Percentiles rank a stretch among this genome's conserved stretches.
Conservation (phyloP, 2,329 filamentous ascomycete species). For the Emergomyces pasteurianus region DNA sequence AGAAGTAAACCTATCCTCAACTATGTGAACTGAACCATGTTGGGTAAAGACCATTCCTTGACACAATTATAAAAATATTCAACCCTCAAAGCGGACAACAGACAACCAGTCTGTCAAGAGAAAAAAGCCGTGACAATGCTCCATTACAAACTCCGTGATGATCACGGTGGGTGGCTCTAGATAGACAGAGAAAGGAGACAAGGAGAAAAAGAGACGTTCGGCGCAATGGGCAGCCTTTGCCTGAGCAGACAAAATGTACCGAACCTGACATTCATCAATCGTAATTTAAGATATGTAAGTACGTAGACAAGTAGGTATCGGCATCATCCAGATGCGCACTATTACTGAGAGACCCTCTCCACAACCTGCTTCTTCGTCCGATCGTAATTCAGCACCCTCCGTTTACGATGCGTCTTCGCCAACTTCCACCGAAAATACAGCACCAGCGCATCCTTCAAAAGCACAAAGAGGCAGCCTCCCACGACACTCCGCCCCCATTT, state of each 20-base stretch:
- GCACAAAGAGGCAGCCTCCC: conserved; percentile 78
- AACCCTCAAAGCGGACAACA: not conserved
- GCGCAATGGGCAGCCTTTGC: no score
- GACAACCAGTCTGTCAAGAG: not conserved
- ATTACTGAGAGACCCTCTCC: not conserved
- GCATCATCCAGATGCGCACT: not conserved
- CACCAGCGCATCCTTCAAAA: conserved; percentile 59
- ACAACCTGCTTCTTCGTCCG: conserved; percentile 25
- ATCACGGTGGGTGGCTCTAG: not conserved
- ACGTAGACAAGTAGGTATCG: not conserved
- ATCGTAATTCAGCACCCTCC: conserved; percentile 37
- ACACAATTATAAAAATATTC: no score
- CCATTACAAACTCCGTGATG: not conserved
- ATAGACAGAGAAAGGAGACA: not conserved
- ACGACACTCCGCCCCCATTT: conserved; percentile 82
- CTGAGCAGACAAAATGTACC: not conserved
- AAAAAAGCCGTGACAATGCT: not conserved
- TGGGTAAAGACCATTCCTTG: no score
- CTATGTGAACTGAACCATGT: not conserved
- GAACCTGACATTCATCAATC: not conserved
- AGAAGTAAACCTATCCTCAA: not conserved
- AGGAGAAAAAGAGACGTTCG: not conserved
- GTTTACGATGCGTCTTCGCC: conserved; percentile 35
- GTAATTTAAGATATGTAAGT: not conserved
- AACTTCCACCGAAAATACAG: conserved; percentile 45